Base-by-base conservation (phyloP, 31 red algal genomes). In the Asparagopsis taxiformis region DNA sequence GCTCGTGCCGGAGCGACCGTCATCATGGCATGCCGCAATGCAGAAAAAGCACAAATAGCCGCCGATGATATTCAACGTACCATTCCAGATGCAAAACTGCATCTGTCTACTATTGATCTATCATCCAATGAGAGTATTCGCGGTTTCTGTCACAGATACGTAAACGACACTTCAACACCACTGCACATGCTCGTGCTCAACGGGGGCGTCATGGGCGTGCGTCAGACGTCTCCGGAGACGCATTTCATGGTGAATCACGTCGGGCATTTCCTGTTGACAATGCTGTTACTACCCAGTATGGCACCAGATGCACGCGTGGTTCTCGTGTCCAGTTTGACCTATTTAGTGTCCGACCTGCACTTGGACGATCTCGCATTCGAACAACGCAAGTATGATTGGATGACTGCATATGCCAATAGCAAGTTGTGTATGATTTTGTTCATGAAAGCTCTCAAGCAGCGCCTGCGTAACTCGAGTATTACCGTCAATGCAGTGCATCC, bases 241-340 rank as follows among this genome's bases (percentile, higher is more conserved):
- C 94, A 97, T 46, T 93, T 93, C 46, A 67, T 71, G 32, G 85
- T 93, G 28, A 97, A 97, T 50, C 94, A 97, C 68, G 55, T 83
- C 13, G 88, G 76, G 13, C 94, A 97, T 53, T 79, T 79, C 11
- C 55, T 97, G 60, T 65, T 97, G n/a, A 77, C 89, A 25, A 44
- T 88, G 31, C 80, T 91, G 28, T 56, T 97, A 23, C 50, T 92
- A 52, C 55, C 61, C 11, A 57, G 59, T n/a, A 28, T 96, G 16
- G 8, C 19, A 1, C 51, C 56, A 1, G 66, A 41, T 16, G 67
- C 46, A 0, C 75, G 86, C 7, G 76, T 90, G 38, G 81, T 93
- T 20, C 35, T 93, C 17, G 59, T 93, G 3, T 69, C 68, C 59
- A 86, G 80, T 56, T 49, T 90, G 21, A 90, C 75, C 11, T 50